Conservation (phyloP, 2,329 filamentous ascomycete genomes). For the Hymenoscyphus salicellus region DNA sequence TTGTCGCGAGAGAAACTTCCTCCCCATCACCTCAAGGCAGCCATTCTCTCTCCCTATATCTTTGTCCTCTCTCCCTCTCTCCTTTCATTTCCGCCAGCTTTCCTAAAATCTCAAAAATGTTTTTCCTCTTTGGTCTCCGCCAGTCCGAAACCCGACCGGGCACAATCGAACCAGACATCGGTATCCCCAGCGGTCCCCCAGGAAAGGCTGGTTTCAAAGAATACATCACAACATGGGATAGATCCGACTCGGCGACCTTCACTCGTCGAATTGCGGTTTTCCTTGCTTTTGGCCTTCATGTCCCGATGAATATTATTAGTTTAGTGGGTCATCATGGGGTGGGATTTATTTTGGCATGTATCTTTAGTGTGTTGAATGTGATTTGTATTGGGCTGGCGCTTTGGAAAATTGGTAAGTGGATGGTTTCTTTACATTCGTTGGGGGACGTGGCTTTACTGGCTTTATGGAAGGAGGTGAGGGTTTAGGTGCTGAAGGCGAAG, state of each 20-base stretch:
- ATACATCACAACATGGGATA: constrained; percentile 4
- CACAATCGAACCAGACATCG: constrained; percentile 2
- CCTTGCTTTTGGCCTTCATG: neutral
- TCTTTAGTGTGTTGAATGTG: constrained; percentile 13
- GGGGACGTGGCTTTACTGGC: too few species aligned
- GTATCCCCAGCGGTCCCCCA: neutral
- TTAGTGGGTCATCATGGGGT: neutral
- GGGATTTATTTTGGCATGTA: neutral
- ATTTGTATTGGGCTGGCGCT: constrained; percentile 10
- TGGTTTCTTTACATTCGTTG: too few species aligned
- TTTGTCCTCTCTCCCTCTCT: neutral
- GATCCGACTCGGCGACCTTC: neutral
- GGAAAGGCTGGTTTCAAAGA: neutral
- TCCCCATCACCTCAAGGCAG: too few species aligned
- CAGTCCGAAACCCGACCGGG: neutral
- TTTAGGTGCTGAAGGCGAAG: too few species aligned
- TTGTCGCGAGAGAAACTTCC: too few species aligned
- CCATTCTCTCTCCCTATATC: too few species aligned
- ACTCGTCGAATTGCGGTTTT: neutral
- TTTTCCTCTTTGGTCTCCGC: neutral
- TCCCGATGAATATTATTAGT: constrained; percentile 7
- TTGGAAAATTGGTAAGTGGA: constrained; percentile 9
- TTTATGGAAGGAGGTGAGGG: too few species aligned
- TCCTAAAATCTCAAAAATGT: too few species aligned
- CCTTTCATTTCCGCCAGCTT: too few species aligned